Evolutionary conservation across 2,329 filamentous ascomycete species (phyloP).

Genomic region (Aspergillus tubingensis): DNA sequence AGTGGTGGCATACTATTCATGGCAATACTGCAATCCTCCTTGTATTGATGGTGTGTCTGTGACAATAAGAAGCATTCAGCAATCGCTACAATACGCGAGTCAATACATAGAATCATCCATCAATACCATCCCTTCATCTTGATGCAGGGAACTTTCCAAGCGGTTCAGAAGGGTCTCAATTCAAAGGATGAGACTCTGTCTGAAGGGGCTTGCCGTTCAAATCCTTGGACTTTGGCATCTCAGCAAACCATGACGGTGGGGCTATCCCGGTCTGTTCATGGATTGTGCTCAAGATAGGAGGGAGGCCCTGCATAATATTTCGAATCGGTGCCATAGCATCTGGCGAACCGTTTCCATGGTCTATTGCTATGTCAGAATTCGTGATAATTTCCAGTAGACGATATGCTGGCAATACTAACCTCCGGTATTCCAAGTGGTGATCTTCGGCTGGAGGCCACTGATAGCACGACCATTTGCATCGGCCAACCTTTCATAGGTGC

Average conservation of each 20-base stretch:
- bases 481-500: conserved; percentile 75
- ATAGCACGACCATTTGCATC: conserved; percentile 76
- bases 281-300: conserved; percentile 80
- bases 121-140: neutral
- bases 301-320: conserved; percentile 81
- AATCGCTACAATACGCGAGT: too few relatives aligned
- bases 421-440: conserved; percentile 86
- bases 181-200: too few relatives aligned
- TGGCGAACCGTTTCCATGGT: conserved; percentile 46
- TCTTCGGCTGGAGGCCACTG: conserved; percentile 80
- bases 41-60: too few relatives aligned
- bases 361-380: conserved; percentile 21
- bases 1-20: too few relatives aligned
- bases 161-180: neutral
- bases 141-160: neutral
- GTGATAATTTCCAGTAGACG: neutral
- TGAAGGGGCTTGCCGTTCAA: neutral
- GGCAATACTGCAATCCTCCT: too few relatives aligned
- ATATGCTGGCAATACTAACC: conserved; percentile 12
- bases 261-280: conserved; percentile 85
- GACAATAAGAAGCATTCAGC: too few relatives aligned
- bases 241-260: conserved; percentile 71
- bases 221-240: conserved; percentile 46
- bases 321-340: conserved; percentile 67
- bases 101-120: neutral